Base-by-base conservation (phyloP, 345 rosid species). In the Nephelium lappaceum region DNA sequence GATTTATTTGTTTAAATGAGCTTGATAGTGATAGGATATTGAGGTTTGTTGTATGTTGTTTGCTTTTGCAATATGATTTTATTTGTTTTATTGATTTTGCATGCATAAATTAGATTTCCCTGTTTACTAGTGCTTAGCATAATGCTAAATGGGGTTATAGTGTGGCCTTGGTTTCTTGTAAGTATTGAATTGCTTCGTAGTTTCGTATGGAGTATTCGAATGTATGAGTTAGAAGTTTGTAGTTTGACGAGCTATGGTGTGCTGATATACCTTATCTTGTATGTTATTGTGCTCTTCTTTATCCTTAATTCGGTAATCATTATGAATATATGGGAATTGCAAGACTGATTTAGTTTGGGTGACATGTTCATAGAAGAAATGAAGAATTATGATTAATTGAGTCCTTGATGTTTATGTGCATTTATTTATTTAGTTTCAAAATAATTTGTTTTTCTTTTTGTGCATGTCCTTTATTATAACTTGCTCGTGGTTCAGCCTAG, bases 281-380 rank as follows among this genome's bases (percentile, higher is more conserved):
- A 0, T 27, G 12, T 39, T 45, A 14, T 2, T 61, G 9, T 1
- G 6, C 16, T 60, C 36, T 49, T 75, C 63, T 31, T 65, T 36
- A 62, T n/a, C 18, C 43, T 45, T 63, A 62, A 18, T 64, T 5
- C 45, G 61, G 41, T 61, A 4, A 43, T 15, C 25, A 16, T 62
- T 43, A 11, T 45, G 42, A 23, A 42, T 74, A 9, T 16, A 15
- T 18, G 43, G 69, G 42, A 74, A 64, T 18, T 74, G 25, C 19
- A 5, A 47, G 27, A 53, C 45, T 24, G 27, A 19, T 74, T 61
- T 36, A 61, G 21, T 61, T 74, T 25, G 36, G 2, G 1, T 62
- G 68, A 23, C 60, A 74, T 74, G 61, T 63, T 38, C 67, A 19
- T 11, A 63, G 27, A 62, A 16, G 43, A n/a, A n/a, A n/a, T n/a